Evolutionary conservation across 192 early-diverging fungal species (phyloP).

Genomic region (Umbelopsis vinacea): DNA sequence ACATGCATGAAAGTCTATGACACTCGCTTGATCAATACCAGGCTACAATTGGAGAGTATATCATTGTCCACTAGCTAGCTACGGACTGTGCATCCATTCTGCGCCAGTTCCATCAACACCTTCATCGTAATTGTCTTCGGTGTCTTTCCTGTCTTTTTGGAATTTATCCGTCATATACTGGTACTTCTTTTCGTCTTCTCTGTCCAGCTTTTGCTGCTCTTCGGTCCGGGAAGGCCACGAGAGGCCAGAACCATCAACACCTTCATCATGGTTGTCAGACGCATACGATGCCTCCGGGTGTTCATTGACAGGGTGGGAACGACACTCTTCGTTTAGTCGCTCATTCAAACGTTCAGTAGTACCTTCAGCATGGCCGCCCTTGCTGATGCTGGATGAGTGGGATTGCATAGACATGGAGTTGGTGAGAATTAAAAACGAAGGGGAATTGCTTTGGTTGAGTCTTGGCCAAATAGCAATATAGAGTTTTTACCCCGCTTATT

Average conservation of each 20-base stretch:
- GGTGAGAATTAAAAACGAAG: not conserved
- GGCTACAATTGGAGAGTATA: too few species aligned
- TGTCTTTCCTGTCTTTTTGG: not conserved
- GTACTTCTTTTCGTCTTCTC: not conserved
- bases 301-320: not conserved
- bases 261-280: not conserved
- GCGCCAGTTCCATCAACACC: constrained; percentile 1
- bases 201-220: not conserved
- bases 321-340: not conserved
- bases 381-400: not conserved
- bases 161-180: not conserved
- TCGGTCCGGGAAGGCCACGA: constrained; percentile 8
- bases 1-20: too few species aligned
- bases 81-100: not conserved
- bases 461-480: too few species aligned
- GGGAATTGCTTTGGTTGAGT: too few species aligned
- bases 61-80: not conserved
- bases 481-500: too few species aligned
- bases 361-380: not conserved
- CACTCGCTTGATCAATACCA: too few species aligned
- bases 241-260: not conserved
- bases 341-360: constrained; percentile 3
- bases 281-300: not conserved
- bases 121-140: not conserved
- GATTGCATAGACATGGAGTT: not conserved